phyloP scores from a whole-genome alignment of 164 flowering plant genomes.

The Aristolochia fimbriata region DNA sequence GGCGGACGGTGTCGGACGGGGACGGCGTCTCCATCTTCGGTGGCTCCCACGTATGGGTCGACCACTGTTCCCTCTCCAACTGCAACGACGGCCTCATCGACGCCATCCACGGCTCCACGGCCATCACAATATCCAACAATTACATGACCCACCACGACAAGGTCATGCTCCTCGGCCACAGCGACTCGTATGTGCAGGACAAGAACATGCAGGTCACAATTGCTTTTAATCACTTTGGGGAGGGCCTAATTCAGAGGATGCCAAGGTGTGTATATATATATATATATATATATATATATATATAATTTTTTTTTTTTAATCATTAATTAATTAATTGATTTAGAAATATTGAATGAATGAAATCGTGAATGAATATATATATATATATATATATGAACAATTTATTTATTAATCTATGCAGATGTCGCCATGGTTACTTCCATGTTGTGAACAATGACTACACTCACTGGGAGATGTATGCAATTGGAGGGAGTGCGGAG shows the following conservation, averaged over 20 bases:
- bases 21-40: slow-evolving; percentile 75
- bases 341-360: no score
- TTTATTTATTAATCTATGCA: slow-evolving; percentile 19
- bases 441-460: slow-evolving; percentile 89
- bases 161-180: slow-evolving; percentile 76
- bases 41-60: slow-evolving; percentile 63
- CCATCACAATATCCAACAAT: slow-evolving; percentile 71
- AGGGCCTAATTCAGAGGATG: slow-evolving; percentile 72
- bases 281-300: no score
- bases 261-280: no score
- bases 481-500: slow-evolving; percentile 78
- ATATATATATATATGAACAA: no score
- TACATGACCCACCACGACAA: slow-evolving; percentile 67
- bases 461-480: slow-evolving; percentile 78
- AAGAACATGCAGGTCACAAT: slow-evolving; percentile 74
- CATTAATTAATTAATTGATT: no score
- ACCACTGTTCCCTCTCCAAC: slow-evolving; percentile 55
- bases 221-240: slow-evolving; percentile 76
- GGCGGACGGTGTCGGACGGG: slow-evolving; percentile 58
- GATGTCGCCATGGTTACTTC: slow-evolving; percentile 72
- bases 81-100: slow-evolving; percentile 68
- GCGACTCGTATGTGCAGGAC: slow-evolving; percentile 42
- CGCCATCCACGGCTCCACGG: slow-evolving; percentile 65
- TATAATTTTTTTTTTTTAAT: no score
- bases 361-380: no score